Evolutionary conservation across 1,284 basidiomycete species (phyloP), one percentile per base, ranked within the genome.

Genomic region (Sporisorium iseilematis-ciliati): DNA sequence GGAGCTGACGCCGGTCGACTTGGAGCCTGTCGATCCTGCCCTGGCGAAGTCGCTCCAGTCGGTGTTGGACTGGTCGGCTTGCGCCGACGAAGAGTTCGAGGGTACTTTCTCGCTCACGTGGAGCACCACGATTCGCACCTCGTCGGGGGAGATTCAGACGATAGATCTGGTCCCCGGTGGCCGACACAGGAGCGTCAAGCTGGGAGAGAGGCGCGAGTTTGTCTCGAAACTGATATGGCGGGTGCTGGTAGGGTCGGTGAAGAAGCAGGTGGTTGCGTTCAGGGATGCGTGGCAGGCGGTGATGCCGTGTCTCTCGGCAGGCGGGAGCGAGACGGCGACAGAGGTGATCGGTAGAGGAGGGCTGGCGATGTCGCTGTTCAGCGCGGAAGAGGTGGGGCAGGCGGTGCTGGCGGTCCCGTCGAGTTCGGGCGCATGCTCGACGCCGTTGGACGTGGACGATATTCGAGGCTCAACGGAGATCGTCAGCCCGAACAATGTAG

Each of bases 81-180:
- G 45, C 0, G 14, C 18, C 8, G 35, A 25, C 5, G 63, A 74
- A 16, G 20, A 23, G 48, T 75, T 75, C 16, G 73, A 75, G 6
- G 51, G 43, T 29, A 75, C 68, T 0, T 75, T 75, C 20, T 61
- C 68, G 7, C 58, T 75, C n/a, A 67, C 65, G 18, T 75, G 73
- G 73, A 71, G 67, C 38, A 67, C 73, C 4, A 59, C 33, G 7
- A 57, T 75, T 4, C 23, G 38, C 8, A 59, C 48, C 4, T 53
- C 26, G 1, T 31, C 51, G 3, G 72, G 67, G 2, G 57, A 46
- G 20, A 41, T 70, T 21, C 50, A 45, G 20, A 71, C 61, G 5
- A 52, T 75, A 23, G 73, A 75, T 23, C 51, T 75, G 14, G 63
- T 71, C 0, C 73, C 73, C 11, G 73, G 73, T 14, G 73, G 73